Evolutionary conservation across 2,329 filamentous ascomycete genomes (phyloP).

Genomic region (Albophoma yamanashiensis): DNA sequence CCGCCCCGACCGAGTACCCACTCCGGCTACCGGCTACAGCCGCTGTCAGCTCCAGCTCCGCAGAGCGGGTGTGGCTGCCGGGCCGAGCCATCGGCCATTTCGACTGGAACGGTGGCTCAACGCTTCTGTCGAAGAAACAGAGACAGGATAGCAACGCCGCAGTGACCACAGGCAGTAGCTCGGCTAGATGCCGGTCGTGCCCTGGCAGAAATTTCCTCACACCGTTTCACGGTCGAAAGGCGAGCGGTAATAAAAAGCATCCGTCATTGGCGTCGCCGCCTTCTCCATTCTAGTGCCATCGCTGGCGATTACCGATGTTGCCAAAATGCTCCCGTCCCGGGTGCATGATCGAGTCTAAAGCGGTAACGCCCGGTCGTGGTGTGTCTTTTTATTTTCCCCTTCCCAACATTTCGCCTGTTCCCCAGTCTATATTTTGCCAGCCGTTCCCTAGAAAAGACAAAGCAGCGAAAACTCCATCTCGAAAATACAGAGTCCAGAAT

Average conservation of each 20-base stretch:
- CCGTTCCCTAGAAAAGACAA: neutral
- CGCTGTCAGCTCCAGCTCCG: neutral
- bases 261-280: slow-evolving; percentile 1
- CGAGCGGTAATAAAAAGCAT: neutral
- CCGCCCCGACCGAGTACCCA: neutral
- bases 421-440: slow-evolving; percentile 1
- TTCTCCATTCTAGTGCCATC: neutral
- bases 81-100: neutral
- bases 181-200: neutral
- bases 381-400: neutral
- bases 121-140: neutral
- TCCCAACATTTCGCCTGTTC: neutral
- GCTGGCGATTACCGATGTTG: neutral
- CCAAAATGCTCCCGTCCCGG: neutral
- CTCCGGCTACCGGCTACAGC: neutral
- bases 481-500: neutral
- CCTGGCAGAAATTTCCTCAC: neutral
- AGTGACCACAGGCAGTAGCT: neutral
- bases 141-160: neutral
- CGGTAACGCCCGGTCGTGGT: neutral
- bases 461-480: neutral
- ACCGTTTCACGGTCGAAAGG: neutral
- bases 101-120: neutral
- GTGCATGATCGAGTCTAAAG: neutral
- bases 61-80: neutral